Evolutionary conservation across 139 green algal genomes (phyloP), one percentile per base, ranked within the genome.

Genomic region (Cymbomonas tetramitiformis): DNA sequence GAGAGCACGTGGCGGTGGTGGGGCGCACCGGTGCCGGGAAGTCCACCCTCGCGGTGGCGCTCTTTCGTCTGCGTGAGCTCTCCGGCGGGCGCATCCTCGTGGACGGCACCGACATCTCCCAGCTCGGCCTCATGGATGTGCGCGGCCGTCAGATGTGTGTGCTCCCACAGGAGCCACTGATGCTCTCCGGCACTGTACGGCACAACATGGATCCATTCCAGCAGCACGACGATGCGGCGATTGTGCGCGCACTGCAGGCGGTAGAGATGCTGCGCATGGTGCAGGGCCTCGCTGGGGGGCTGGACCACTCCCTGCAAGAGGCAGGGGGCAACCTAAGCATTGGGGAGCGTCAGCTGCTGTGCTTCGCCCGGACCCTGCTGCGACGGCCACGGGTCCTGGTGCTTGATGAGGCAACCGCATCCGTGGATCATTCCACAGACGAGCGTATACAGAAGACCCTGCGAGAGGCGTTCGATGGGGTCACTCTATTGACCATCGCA

Each of bases 131-230:
- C 38, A 30, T 86, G n/a, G 43, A 51, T 9, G 74, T 81, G 63
- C 84, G 87, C 47, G 79, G 52, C 19, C 49, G 38, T 2, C 48
- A 60, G 15, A 74, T 82, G 46, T 57, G 68, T 7, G 63, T 79
- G 52, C 78, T 83, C 46, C 75, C 75, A 31, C 75, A 82, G 61
- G 73, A 50, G 33, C 87, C 90, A 0, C 76, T 94, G 29, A 80
- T 98, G 34, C 97, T 98, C 65, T 80, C 61, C 36, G 90, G 90
- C 29, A 90, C 69, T 5, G 62, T 97, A 30, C 73, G 90, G 30
- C 70, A n/a, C 55, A 98, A 98, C 74, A 62, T 98, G 38, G 87
- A 95, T 64, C 90, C 90, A 2, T 95, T 96, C 67, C 71, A 67
- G 19, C 32, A 79, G 26, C 32, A 73, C 19, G 56, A 25, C 7